These are phyloP conservation scores for Hypomontagnella monticulosa DNA, from an alignment of 495 filamentous ascomycete genomes.

Conservation along the genomic window DNA sequence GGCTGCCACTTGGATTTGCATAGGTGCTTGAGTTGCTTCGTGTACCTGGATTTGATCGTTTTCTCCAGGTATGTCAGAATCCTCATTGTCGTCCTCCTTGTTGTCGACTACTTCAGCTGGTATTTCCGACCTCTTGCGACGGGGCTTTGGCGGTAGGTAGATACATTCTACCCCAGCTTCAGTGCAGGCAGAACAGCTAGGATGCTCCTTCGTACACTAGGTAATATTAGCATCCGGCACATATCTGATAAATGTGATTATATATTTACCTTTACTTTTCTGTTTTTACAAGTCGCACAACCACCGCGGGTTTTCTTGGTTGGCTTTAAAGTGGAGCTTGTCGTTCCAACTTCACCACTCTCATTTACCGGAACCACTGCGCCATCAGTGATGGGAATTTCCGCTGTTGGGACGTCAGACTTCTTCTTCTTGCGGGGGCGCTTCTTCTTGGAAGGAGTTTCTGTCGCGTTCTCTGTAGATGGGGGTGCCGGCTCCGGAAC, in stretches of 20 bases:
- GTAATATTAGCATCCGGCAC: conserved; percentile 9
- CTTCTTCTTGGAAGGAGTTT: conserved; percentile 40
- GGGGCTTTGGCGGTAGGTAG: conserved; percentile 48
- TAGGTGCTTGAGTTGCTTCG: too few species aligned
- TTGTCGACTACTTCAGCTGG: conserved; percentile 27
- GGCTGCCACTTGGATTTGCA: not conserved
- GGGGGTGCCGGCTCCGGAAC: conserved; percentile 3
- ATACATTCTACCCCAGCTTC: conserved; percentile 43
- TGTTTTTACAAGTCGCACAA: conserved; percentile 52
- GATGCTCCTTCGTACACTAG: conserved; percentile 55
- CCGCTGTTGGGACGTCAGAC: conserved; percentile 23
- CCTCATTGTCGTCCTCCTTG: conserved; percentile 24
- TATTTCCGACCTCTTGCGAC: conserved; percentile 34
- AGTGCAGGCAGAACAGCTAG: conserved; percentile 51
- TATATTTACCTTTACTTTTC: conserved; percentile 42
- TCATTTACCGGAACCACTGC: conserved; percentile 28
- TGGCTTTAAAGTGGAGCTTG: conserved; percentile 36
- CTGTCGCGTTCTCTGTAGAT: conserved; percentile 7
- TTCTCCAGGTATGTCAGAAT: conserved; percentile 30
- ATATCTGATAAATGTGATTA: not conserved
- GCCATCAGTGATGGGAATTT: conserved; percentile 26
- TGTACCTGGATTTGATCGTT: conserved; percentile 10
- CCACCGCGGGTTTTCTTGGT: conserved; percentile 46
- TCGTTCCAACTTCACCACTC: conserved; percentile 39
- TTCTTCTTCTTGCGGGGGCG: conserved; percentile 46